Conservation (phyloP, 257 asterid genomes). For the Solanum paucissectum region DNA sequence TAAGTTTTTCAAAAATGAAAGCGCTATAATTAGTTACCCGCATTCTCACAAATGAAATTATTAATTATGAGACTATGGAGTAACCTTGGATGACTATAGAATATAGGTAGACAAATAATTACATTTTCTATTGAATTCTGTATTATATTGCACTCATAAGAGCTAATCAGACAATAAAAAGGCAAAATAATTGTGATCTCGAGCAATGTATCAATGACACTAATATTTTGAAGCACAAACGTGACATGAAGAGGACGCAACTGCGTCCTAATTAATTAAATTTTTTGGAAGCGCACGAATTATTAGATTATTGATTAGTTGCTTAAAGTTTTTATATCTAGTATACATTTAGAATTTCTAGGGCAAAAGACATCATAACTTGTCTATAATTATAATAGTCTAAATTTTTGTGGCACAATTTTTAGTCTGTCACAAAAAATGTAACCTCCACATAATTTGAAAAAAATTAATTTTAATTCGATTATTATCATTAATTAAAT, state of each 20-base stretch:
- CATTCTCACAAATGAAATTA: neutral
- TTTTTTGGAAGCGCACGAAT: slow-evolving; percentile 6
- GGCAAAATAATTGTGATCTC: slow-evolving; percentile 8
- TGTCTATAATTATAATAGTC: neutral
- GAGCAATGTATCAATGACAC: slow-evolving; percentile 9
- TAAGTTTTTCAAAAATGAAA: neutral
- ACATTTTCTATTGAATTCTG: neutral
- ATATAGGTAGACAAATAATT: neutral
- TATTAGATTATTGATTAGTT: slow-evolving; percentile 24
- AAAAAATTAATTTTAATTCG: no score
- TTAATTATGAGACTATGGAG: neutral
- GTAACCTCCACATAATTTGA: no score
- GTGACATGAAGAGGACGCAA: neutral
- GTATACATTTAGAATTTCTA: slow-evolving; percentile 48
- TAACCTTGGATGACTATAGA: neutral
- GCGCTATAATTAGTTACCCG: neutral
- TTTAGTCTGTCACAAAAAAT: no score
- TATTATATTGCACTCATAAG: neutral
- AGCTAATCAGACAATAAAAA: neutral
- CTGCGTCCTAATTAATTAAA: neutral
- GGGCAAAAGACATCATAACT: slow-evolving; percentile 12
- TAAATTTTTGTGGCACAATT: no score
- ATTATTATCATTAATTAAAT: no score
- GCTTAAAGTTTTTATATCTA: slow-evolving; percentile 15
- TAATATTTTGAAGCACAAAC: neutral